Conservation (phyloP, 2,329 filamentous ascomycete genomes). For the Trichoderma simmonsii region DNA sequence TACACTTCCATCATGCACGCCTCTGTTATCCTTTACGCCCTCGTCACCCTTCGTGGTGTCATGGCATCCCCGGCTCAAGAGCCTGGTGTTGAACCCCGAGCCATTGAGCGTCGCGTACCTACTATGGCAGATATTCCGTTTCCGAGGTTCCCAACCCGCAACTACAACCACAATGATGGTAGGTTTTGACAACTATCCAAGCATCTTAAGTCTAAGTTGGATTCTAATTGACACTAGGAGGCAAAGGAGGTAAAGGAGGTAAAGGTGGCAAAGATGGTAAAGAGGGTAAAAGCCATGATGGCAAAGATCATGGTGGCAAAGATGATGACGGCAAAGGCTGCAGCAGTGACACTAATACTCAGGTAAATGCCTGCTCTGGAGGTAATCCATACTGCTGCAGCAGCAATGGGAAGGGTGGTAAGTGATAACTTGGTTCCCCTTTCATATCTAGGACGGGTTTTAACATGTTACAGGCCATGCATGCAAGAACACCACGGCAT, state of each 20-base stretch:
- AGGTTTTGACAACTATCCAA: not conserved
- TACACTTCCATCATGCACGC: not conserved
- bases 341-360: not conserved
- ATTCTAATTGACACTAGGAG: not conserved
- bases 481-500: not conserved
- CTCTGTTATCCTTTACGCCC: not conserved
- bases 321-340: not conserved
- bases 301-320: not conserved
- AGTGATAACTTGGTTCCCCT: not conserved
- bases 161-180: not conserved
- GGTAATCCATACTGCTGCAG: not conserved
- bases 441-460: not conserved
- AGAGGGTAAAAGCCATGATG: too few species aligned
- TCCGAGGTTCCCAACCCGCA: not conserved
- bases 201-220: not conserved
- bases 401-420: not conserved
- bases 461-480: not conserved
- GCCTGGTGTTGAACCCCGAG: not conserved
- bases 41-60: not conserved
- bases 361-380: not conserved
- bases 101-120: not conserved
- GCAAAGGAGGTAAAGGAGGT: not conserved
- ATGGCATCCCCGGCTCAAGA: not conserved
- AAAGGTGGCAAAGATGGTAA: not conserved
- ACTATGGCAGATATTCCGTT: not conserved